Conservation (phyloP, 441 rosid species). For the Brassica hybrid region DNA sequence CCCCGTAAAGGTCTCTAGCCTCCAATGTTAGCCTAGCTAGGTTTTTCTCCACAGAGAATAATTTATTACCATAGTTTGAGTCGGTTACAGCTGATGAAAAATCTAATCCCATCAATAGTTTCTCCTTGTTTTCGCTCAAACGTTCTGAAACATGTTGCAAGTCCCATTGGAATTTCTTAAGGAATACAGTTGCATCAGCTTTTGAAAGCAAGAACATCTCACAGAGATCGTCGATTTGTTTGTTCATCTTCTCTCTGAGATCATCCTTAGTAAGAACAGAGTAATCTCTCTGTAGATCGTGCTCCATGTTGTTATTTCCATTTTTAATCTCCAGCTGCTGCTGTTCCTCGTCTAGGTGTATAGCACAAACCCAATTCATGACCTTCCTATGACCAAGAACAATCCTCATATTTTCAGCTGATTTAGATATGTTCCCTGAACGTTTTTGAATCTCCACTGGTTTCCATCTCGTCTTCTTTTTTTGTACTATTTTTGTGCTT, state of each 20-base stretch:
- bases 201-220: conserved; percentile 2
- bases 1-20: neutral
- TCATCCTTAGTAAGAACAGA: conserved; percentile 16
- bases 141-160: conserved; percentile 1
- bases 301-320: neutral
- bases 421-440: neutral
- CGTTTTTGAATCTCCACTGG: neutral
- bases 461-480: neutral
- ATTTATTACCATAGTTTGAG: neutral
- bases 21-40: neutral
- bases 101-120: conserved; percentile 3
- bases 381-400: neutral
- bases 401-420: neutral
- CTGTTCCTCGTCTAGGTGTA: neutral
- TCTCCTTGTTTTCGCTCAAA: conserved; percentile 2
- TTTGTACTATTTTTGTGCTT: neutral
- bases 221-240: conserved; percentile 22
- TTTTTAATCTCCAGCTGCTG: neutral
- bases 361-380: neutral
- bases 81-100: conserved; percentile 1
- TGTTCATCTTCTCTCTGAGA: neutral
- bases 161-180: conserved; percentile 8
- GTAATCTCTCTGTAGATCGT: conserved; percentile 10
- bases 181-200: conserved; percentile 25
- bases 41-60: neutral